phyloP scores from a whole-genome alignment of 352 stramenopile species.

The Phytophthora hybrid region DNA sequence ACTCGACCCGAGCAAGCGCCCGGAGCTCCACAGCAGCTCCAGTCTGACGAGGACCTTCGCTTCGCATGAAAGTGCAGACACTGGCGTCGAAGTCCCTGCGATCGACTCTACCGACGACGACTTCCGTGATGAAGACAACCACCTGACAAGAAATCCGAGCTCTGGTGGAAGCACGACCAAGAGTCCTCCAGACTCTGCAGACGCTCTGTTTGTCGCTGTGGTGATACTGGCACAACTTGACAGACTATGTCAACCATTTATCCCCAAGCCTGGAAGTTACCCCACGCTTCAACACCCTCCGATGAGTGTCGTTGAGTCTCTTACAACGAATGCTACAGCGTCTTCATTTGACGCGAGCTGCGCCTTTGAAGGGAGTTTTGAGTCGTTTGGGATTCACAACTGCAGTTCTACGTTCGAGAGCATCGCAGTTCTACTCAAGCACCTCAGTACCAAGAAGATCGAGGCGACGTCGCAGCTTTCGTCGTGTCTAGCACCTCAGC shows the following conservation, averaged over 20 bases:
- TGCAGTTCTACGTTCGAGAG: slow-evolving; percentile 60
- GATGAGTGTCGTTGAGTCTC: slow-evolving; percentile 28
- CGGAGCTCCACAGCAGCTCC: neutral
- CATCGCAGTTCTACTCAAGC: slow-evolving; percentile 45
- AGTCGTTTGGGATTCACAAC: slow-evolving; percentile 49
- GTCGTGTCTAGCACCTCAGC: slow-evolving; percentile 4
- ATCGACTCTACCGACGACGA: slow-evolving; percentile 49
- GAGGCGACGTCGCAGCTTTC: slow-evolving; percentile 32
- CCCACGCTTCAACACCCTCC: slow-evolving; percentile 42
- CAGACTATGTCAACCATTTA: slow-evolving; percentile 59
- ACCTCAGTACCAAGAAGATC: slow-evolving; percentile 53
- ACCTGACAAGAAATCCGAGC: slow-evolving; percentile 8
- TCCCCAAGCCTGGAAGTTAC: slow-evolving; percentile 48
- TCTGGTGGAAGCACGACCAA: neutral
- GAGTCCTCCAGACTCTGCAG: slow-evolving; percentile 1
- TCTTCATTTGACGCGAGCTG: slow-evolving; percentile 21
- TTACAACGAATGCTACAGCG: slow-evolving; percentile 8
- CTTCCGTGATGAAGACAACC: slow-evolving; percentile 56
- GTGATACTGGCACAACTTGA: slow-evolving; percentile 87
- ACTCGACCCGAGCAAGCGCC: slow-evolving; percentile 18
- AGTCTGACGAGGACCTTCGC: neutral
- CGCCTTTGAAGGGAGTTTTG: slow-evolving; percentile 52
- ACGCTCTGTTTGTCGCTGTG: slow-evolving; percentile 54
- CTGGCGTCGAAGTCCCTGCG: slow-evolving; percentile 26
- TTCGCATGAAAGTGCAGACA: neutral